These are phyloP conservation scores for Raffaelea ambrosiae DNA, from an alignment of 2,329 filamentous ascomycete species.

Conservation along the genomic window DNA sequence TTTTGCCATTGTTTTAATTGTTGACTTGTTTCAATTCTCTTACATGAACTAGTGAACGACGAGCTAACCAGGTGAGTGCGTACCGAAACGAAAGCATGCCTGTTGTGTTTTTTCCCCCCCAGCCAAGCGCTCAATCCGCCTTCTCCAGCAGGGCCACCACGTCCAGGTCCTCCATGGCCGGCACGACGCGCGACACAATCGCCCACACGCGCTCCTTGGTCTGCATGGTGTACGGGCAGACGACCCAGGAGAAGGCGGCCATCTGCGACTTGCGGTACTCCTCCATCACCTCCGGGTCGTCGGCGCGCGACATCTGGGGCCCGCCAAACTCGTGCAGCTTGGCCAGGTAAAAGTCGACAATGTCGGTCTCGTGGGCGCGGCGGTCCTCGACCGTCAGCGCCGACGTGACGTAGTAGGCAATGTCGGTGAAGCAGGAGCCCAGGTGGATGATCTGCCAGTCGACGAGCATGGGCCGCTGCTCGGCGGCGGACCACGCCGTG, in stretches of 20 bases:
- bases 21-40: too few relatives aligned
- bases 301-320: slow-evolving; percentile 10
- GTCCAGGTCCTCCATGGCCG: slow-evolving; percentile 4
- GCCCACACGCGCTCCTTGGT: slow-evolving; percentile 18
- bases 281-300: slow-evolving; percentile 4
- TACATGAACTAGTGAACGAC: too few relatives aligned
- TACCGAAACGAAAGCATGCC: too few relatives aligned
- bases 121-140: too few relatives aligned
- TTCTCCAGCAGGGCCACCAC: background rate
- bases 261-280: slow-evolving; percentile 25
- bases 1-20: too few relatives aligned
- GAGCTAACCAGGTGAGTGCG: too few relatives aligned
- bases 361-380: slow-evolving; percentile 22
- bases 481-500: slow-evolving; percentile 19
- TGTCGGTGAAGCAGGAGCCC: slow-evolving; percentile 26
- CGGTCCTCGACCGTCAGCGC: slow-evolving; percentile 24
- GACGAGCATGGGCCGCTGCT: slow-evolving; percentile 19
- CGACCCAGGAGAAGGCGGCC: slow-evolving; percentile 25
- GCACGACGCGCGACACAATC: background rate
- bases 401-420: slow-evolving; percentile 24
- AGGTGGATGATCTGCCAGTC: slow-evolving; percentile 29
- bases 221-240: slow-evolving; percentile 24
- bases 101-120: too few relatives aligned
- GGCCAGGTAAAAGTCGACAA: slow-evolving; percentile 24
- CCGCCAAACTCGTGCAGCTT: slow-evolving; percentile 1